Percentiles rank a stretch among this genome's conserved stretches.
Evolutionary conservation across 2,329 filamentous ascomycete genomes (phyloP).

Genomic region (Mycosphaerella sp.): DNA sequence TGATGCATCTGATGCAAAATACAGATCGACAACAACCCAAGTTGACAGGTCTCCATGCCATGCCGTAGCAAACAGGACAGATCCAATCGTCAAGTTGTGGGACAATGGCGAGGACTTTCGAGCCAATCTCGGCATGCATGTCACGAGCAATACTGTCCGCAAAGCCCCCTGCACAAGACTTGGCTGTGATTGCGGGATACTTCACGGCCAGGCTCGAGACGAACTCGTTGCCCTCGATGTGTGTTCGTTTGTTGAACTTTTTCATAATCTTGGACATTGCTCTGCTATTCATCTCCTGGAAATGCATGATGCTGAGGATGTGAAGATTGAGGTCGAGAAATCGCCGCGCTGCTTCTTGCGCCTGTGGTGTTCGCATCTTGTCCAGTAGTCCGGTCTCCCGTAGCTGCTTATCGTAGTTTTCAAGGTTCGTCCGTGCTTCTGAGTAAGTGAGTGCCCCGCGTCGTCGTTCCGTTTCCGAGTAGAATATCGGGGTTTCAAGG

Average conservation of each 20-base stretch:
- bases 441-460: constrained; percentile 61
- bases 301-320: constrained; percentile 73
- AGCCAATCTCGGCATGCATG: constrained; percentile 67
- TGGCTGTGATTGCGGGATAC: constrained; percentile 31
- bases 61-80: constrained; percentile 71
- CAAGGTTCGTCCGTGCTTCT: constrained; percentile 60
- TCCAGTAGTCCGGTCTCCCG: constrained; percentile 53
- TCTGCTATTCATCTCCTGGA: constrained; percentile 74
- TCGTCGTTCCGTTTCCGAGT: constrained; percentile 67
- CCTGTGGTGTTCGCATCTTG: constrained; percentile 61
- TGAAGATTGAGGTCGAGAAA: constrained; percentile 69
- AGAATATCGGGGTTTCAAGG: constrained; percentile 72
- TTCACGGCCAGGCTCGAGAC: constrained; percentile 23
- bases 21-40: constrained; percentile 64
- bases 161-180: constrained; percentile 57
- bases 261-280: constrained; percentile 81
- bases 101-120: constrained; percentile 64
- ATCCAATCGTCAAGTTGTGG: constrained; percentile 80
- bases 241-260: constrained; percentile 85
- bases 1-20: constrained; percentile 78
- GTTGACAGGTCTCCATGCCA: constrained; percentile 76
- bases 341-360: constrained; percentile 56
- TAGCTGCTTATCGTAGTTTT: constrained; percentile 67
- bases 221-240: constrained; percentile 50
- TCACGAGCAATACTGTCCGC: constrained; percentile 65